Base-by-base conservation (phyloP, 139 green algal species). In the Tetradesmus obliquus region DNA sequence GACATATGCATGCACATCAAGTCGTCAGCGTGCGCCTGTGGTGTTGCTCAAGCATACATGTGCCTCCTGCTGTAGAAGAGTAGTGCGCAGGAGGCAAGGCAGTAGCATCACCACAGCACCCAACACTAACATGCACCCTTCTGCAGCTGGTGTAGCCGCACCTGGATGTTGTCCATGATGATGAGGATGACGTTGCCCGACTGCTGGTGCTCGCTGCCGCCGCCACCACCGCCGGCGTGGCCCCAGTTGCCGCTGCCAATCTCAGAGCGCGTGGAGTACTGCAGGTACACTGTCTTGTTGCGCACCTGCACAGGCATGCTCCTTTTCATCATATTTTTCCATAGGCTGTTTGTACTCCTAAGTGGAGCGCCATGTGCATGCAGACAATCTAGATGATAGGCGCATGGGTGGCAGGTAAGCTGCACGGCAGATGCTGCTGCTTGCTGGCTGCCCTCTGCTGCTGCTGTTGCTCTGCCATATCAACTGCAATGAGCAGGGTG, bases 211-310 rank as follows among this genome's bases (percentile, higher is more conserved):
- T 55, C 57, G 53, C 86, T 71, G 17, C 45, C 54, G 54, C 82
- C 82, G 9, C 76, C 19, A 53, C 86, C 66, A 12, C 55, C 71
- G 9, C 51, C 60, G 12, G 69, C 69, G 83, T 72, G 71, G n/a
- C 60, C 55, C 95, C 95, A 82, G 93, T 93, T 45, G 91, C 62
- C 51, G 72, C 87, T 54, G 45, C 95, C 94, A 84, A 97, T 97
- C 88, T 97, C 94, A 57, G 96, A 94, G 9, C 95, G 89, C 1
- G 94, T 97, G 32, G 93, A 96, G 82, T 97, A 97, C 93, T 97
- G 95, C 53, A 97, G 90, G 82, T 96, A 97, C 32, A 96, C 95
- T 22, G 95, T 94, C 80, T 97, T 97, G 55, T 94, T 94, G 9
- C 95, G 90, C 3, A 97, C 94, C 93, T 97, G 92, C 58, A 71